phyloP scores from a whole-genome alignment of 2,329 filamentous ascomycete species.

The Fusarium sp. region DNA sequence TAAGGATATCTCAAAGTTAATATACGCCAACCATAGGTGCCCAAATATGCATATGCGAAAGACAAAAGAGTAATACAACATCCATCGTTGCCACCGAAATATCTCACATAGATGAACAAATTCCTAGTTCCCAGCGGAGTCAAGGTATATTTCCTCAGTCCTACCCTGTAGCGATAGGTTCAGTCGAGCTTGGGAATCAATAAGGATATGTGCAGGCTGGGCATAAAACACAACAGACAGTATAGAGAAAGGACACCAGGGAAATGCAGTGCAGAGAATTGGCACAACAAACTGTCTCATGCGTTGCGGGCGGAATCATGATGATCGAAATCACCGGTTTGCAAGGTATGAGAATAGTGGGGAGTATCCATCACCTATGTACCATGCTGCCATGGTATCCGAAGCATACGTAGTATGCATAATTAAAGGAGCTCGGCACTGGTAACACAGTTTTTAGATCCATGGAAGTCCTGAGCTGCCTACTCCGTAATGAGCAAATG shows the following conservation, averaged over 20 bases:
- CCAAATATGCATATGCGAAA: not conserved
- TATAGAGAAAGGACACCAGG: not conserved
- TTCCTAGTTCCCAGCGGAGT: not conserved
- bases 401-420: not conserved
- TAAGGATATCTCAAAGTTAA: not conserved
- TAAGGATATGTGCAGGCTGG: not conserved
- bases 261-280: not conserved
- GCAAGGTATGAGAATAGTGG: not conserved
- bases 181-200: not conserved
- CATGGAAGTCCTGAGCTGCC: conserved; percentile 4
- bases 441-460: not conserved
- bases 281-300: not conserved
- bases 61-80: not conserved
- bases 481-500: not conserved
- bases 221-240: not conserved
- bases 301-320: conserved; percentile 18
- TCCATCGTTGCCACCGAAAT: not conserved
- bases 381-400: not conserved
- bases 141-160: not conserved
- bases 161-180: conserved; percentile 8
- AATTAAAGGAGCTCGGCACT: conserved; percentile 4
- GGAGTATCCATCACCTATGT: not conserved
- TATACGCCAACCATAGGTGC: not conserved
- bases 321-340: conserved; percentile 29
- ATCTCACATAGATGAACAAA: not conserved